These are phyloP conservation scores for Phaeoacremonium minimum DNA, from an alignment of 2,329 filamentous ascomycete species.

Conservation along the genomic window DNA sequence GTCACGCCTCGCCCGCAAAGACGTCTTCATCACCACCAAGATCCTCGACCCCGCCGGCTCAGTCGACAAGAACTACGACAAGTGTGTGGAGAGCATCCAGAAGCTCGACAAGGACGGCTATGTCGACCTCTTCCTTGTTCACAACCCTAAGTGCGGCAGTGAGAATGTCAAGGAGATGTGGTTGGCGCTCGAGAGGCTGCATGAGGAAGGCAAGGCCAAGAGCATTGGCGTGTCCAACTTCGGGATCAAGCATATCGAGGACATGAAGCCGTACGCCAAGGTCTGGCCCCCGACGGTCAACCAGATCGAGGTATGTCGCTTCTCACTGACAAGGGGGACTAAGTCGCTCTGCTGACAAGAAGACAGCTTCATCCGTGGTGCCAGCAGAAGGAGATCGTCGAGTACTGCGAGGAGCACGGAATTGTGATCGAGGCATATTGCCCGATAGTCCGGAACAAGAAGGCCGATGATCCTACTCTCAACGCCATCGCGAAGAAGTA, in stretches of 20 bases:
- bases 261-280: slow-evolving; percentile 2
- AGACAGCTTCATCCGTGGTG: slow-evolving; percentile 69
- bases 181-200: slow-evolving; percentile 4
- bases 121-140: slow-evolving; percentile 8
- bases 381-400: slow-evolving; percentile 41
- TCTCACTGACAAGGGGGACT: neutral
- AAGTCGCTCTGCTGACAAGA: accelerated
- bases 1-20: slow-evolving; percentile 43
- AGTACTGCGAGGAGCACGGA: slow-evolving; percentile 70
- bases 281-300: slow-evolving; percentile 8
- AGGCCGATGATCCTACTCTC: slow-evolving; percentile 46
- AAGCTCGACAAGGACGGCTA: slow-evolving; percentile 33
- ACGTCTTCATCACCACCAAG: slow-evolving; percentile 61
- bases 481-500: slow-evolving; percentile 50
- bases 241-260: slow-evolving; percentile 5
- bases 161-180: slow-evolving; percentile 3
- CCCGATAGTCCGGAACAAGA: slow-evolving; percentile 26
- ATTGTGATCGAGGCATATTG: slow-evolving; percentile 49
- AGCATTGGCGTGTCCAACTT: slow-evolving; percentile 7
- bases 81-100: slow-evolving; percentile 56
- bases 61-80: slow-evolving; percentile 44
- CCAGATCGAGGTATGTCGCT: slow-evolving; percentile 6
- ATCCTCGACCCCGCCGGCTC: slow-evolving; percentile 34
- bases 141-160: slow-evolving; percentile 3
- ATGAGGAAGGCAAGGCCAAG: slow-evolving; percentile 6